Percentiles rank a stretch among this genome's conserved stretches.
phyloP scores from a whole-genome alignment of 2,329 filamentous ascomycete genomes.

The Knufia fluminis region DNA sequence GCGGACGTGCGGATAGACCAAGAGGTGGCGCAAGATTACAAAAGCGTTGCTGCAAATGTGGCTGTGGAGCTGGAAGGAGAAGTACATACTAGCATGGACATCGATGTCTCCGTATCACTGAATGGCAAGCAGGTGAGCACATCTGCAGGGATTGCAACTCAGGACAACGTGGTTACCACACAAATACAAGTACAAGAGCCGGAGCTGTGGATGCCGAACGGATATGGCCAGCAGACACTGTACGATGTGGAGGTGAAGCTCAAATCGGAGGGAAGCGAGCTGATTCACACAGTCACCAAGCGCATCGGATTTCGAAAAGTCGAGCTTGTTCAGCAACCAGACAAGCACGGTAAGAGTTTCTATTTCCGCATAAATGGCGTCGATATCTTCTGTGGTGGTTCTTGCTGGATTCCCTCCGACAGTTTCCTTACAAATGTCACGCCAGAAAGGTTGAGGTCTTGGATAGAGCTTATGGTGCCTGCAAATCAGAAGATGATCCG shows the following conservation, averaged over 20 bases:
- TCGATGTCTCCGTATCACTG: slow-evolving; percentile 22
- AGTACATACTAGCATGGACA: slow-evolving; percentile 29
- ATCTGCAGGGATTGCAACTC: slow-evolving; percentile 24
- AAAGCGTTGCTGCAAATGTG: slow-evolving; percentile 28
- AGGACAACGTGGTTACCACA: not conserved
- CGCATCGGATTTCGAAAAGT: slow-evolving; percentile 47
- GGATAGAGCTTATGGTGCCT: slow-evolving; percentile 51
- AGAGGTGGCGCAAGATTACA: slow-evolving; percentile 32
- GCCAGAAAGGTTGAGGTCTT: slow-evolving; percentile 46
- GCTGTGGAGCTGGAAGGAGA: slow-evolving; percentile 23
- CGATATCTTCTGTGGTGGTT: slow-evolving; percentile 58
- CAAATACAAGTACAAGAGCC: slow-evolving; percentile 30
- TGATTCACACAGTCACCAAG: slow-evolving; percentile 34
- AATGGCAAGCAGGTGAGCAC: slow-evolving; percentile 24
- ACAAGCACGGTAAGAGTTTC: slow-evolving; percentile 52
- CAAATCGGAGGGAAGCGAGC: slow-evolving; percentile 26
- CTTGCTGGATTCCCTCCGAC: slow-evolving; percentile 58
- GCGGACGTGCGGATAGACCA: slow-evolving; percentile 46
- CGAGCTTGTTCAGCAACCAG: slow-evolving; percentile 33
- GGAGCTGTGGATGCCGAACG: slow-evolving; percentile 50
- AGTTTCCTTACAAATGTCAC: slow-evolving; percentile 49
- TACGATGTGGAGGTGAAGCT: slow-evolving; percentile 46
- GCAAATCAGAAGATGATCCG: slow-evolving; percentile 55
- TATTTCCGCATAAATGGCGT: slow-evolving; percentile 57
- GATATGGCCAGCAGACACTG: slow-evolving; percentile 48